Base-by-base conservation (phyloP, 768 basidiomycete species). In the Mycena pura region DNA sequence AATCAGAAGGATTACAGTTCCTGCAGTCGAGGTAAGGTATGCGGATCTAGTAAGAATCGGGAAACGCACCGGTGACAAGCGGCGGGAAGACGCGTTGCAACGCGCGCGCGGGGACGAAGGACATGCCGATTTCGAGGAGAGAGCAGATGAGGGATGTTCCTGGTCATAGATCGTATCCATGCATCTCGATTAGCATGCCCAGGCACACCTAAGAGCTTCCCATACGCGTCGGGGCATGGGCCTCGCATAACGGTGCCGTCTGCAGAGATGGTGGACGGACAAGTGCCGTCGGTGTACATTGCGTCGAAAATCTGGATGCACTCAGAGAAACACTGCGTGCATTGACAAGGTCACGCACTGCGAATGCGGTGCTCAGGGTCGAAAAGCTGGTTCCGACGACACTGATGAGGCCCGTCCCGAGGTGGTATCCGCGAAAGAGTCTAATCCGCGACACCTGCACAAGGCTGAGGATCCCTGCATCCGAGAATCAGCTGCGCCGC, bases 271-370 rank as follows among this genome's bases (percentile, higher is more conserved):
- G 78, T 82, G 0, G 83, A 84, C 0, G 90, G 81, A 73, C 93
- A 95, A 2, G 89, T 92, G 2, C 92, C 92, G 57, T 92, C 84
- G 2, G 75, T 81, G 73, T 95, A 95, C 84, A 93, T 86, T 3
- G 87, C 82, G 63, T 86, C 73, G 69, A 94, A 92, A 39, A 92
- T 86, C 88, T 58, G 13, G 38, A 15, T 19, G 2, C 9, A 3
- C 8, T 48, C 3, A 25, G 27, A 46, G 21, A 11, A 60, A 38
- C 11, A 29, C 11, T 13, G n/a, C 5, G 46, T 6, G 21, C 3
- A 22, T 2, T n/a, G n/a, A 34, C 4, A 11, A 25, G 7, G 5
- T 13, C 5, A 48, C 45, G 15, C 93, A 94, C 80, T 15, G 45
- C 52, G 21, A 49, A 38, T 1, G 60, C 60, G 0, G 60, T 61